These are phyloP conservation scores for Cadophora sp. DNA, from an alignment of 2,329 filamentous ascomycete genomes.

Conservation along the genomic window DNA sequence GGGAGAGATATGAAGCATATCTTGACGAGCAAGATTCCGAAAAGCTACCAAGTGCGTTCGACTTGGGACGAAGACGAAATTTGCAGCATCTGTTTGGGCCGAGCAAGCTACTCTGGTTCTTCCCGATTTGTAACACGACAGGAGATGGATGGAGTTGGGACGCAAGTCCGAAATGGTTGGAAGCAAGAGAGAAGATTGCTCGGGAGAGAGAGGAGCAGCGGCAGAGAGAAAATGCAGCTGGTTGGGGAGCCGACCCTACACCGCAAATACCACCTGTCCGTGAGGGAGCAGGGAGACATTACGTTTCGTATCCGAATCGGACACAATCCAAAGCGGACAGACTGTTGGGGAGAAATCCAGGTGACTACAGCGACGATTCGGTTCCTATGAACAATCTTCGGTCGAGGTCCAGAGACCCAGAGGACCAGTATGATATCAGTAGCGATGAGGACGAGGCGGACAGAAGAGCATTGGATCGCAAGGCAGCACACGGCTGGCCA, in stretches of 20 bases:
- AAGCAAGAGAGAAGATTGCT: constrained; percentile 69
- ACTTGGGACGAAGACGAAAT: constrained; percentile 84
- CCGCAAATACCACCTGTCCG: constrained; percentile 26
- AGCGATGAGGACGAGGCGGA: constrained; percentile 43
- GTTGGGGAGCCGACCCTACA: constrained; percentile 61
- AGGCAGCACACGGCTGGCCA: constrained; percentile 40
- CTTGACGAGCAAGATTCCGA: constrained; percentile 89
- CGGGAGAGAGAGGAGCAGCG: constrained; percentile 65
- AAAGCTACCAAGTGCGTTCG: constrained; percentile 91
- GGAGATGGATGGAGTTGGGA: constrained; percentile 98
- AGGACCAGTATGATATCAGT: constrained; percentile 43
- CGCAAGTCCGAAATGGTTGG: constrained; percentile 78
- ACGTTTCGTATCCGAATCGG: constrained; percentile 38
- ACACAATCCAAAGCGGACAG: constrained; percentile 46
- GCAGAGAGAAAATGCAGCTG: constrained; percentile 68
- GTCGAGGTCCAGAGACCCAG: constrained; percentile 34
- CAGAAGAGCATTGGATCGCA: constrained; percentile 34
- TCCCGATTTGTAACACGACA: constrained; percentile 84
- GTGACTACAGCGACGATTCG: constrained; percentile 39
- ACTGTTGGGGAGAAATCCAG: constrained; percentile 45
- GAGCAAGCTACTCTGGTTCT: constrained; percentile 72
- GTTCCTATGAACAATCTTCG: constrained; percentile 43
- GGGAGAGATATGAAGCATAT: constrained; percentile 77
- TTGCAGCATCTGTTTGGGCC: constrained; percentile 82
- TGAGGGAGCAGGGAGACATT: constrained; percentile 43